Evolutionary conservation across 768 basidiomycete genomes (phyloP).

Genomic region (Boletus subparvulus): DNA sequence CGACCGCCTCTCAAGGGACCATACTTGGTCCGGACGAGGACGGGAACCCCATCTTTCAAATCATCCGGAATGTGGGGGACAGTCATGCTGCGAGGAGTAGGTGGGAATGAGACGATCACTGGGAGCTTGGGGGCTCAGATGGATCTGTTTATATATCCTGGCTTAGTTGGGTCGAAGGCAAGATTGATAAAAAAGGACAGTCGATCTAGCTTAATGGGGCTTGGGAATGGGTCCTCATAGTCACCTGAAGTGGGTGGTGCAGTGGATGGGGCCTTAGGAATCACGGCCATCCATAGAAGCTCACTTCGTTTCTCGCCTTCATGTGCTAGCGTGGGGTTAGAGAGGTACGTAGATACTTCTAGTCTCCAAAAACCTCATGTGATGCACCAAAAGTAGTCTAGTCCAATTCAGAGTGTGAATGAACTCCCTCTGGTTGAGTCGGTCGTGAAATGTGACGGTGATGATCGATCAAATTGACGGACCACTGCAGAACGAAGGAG

Average conservation of each 20-base stretch:
- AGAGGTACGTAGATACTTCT: background rate
- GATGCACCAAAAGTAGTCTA: too few species aligned
- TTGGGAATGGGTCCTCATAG: background rate
- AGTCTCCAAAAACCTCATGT: background rate
- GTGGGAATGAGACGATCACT: background rate
- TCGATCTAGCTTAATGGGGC: background rate
- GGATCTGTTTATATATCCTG: background rate
- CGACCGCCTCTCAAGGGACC: slow-evolving; percentile 61
- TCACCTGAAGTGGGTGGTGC: background rate
- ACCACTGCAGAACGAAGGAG: too few species aligned
- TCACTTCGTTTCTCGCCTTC: background rate
- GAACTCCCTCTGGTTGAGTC: too few species aligned
- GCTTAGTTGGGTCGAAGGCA: background rate
- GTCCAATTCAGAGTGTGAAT: too few species aligned
- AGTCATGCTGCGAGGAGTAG: background rate
- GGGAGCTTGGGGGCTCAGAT: background rate
- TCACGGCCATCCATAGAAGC: background rate
- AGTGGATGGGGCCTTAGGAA: background rate
- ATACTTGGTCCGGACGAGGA: slow-evolving; percentile 48
- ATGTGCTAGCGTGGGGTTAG: background rate
- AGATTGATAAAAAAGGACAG: background rate
- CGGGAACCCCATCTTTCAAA: background rate
- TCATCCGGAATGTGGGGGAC: slow-evolving; percentile 14
- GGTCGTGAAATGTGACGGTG: too few species aligned
- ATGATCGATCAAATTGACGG: too few species aligned